Base-by-base conservation (phyloP, 1,139 yeast species). In the Taphrina betulina region DNA sequence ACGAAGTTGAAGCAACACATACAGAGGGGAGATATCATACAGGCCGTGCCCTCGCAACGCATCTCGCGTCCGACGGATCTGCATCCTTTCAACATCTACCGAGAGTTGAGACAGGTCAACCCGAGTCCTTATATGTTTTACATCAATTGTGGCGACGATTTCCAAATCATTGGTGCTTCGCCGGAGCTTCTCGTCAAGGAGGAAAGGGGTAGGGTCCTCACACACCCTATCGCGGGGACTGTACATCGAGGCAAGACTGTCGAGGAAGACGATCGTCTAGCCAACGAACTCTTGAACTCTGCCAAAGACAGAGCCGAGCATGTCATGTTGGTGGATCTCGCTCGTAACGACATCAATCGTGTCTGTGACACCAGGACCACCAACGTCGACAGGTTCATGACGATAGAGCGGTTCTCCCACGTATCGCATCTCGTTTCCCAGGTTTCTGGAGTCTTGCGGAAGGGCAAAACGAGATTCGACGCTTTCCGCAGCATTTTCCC, bases 201-300 rank as follows among this genome's bases (percentile, higher is more conserved):
- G 2, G 96, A 89, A 64, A 50, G 40, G 23, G 82, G 85, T 61
- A 81, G 86, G 64, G 80, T 92, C 29, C 78, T 90, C 45, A 92
- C 97, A 3, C 97, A 92, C 69, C 98, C 98, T 24, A 92, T 92
- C 68, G 98, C 98, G 1, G 98, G 98, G 53, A 92, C 98, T 2
- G 85, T 92, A 58, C 80, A 76, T 65, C 81, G 98, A 67, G 98
- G 98, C 56, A 79, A 80, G 66, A 88, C 97, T 8, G 75, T 82
- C 20, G 95, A 88, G 65, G 97, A 92, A 69, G 98, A 92, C 67
- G 96, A 90, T 66, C 74, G 73, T 60, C 77, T 89, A 58, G 96
- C 97, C 2, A 76, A 77, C 22, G 80, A 80, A 57, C 78, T 92
- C 63, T 76, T 87, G 64, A 72, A 81, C n/a, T 85, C 95, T 16